Evolutionary conservation across 331 rosid genomes (phyloP).

Genomic region (Telfairia occidentalis): DNA sequence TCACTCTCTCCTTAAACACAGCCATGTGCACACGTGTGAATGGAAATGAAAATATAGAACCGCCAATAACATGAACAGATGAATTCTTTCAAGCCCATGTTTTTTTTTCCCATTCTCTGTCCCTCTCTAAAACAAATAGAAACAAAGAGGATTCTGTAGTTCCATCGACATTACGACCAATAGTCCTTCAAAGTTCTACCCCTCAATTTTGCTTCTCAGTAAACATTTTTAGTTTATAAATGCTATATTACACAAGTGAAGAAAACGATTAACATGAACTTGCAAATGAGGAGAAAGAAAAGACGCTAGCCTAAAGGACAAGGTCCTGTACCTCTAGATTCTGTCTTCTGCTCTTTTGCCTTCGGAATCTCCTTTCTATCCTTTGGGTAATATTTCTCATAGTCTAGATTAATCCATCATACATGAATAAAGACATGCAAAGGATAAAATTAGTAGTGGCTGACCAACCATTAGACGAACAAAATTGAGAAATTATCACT

Average conservation of each 20-base stretch:
- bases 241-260: not conserved
- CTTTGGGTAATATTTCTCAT: constrained; percentile 19
- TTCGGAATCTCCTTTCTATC: constrained; percentile 13
- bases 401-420: constrained; percentile 14
- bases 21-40: not conserved
- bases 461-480: not conserved
- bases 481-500: not conserved
- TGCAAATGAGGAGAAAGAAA: not conserved
- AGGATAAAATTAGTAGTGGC: no score
- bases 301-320: not conserved
- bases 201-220: not conserved
- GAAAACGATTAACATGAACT: not conserved
- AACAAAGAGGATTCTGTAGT: not conserved
- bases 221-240: not conserved
- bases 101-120: not conserved
- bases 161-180: not conserved
- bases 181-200: not conserved
- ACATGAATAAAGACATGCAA: not conserved
- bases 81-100: not conserved
- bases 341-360: not conserved
- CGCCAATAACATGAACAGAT: not conserved
- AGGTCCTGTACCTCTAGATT: constrained; percentile 4
- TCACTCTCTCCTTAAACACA: not conserved
- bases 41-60: not conserved
- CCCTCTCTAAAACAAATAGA: not conserved